Base-by-base conservation (phyloP, 495 filamentous ascomycete genomes). In the Eremomyces bilateralis region DNA sequence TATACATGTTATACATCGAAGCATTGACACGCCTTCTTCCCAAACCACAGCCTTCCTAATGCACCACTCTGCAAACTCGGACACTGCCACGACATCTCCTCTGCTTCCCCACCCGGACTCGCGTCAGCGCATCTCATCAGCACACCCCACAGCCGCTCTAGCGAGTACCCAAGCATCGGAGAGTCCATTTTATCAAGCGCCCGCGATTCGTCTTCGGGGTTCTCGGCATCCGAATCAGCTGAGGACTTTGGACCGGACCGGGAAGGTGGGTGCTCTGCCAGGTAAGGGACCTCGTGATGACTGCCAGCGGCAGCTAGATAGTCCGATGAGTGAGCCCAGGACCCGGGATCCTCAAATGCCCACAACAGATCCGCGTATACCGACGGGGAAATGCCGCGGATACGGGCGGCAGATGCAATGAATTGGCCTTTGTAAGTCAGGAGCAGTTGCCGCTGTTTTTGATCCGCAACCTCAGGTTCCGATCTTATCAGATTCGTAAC, bases 361-460 rank as follows among this genome's bases (percentile, higher is more conserved):
- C 41, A 24, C 3, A 39, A 33, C 4, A 60, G 33, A 33, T 47
- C 39, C 21, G 48, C 40, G 32, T 53, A 62, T 20, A 59, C 39
- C 13, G 22, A 15, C 30, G 45, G 52, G 18, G 34, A 32, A 0
- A 51, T 42, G 3, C 52, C 58, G 15, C 54, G 40, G 6, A 62
- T 56, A n/a, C 60, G 45, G 4, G 22, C 32, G 3, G 48, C 51
- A n/a, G 54, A 57, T 5, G 49, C 57, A 25, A 63, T 48, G 36
- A 63, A 62, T 36, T 59, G 56, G 2, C 60, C 58, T 40, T 53
- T 56, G 42, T 59, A 61, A 8, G 50, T 45, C 20, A 61, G 42
- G 3, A 59, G 38, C n/a, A n/a, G n/a, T n/a, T n/a, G n/a, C n/a
- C n/a, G n/a, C n/a, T n/a, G n/a, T n/a, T n/a, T n/a, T n/a, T n/a